Evolutionary conservation across 805 yeast species (phyloP).

Genomic region (Metschnikowia vanudenii): DNA sequence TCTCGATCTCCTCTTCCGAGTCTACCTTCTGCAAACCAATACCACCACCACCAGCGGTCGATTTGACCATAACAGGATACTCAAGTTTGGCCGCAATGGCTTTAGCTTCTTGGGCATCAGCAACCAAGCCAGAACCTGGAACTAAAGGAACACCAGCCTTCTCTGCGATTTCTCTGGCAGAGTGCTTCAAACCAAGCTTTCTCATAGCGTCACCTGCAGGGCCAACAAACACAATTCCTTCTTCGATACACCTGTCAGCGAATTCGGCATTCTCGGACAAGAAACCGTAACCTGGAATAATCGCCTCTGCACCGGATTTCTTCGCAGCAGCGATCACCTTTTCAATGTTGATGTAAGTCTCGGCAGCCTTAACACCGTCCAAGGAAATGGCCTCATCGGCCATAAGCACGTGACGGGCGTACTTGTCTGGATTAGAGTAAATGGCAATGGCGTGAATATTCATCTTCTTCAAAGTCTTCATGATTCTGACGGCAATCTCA

Average conservation of each 20-base stretch:
- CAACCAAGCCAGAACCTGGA: conserved; percentile 91
- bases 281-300: conserved; percentile 97
- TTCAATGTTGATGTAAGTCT: conserved; percentile 83
- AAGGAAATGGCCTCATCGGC: conserved; percentile 84
- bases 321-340: conserved; percentile 86
- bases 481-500: conserved; percentile 94
- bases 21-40: conserved; percentile 95
- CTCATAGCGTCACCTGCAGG: conserved; percentile 93
- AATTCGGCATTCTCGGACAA: conserved; percentile 95
- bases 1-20: conserved; percentile 71
- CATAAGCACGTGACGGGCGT: conserved; percentile 77
- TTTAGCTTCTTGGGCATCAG: conserved; percentile 69
- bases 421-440: conserved; percentile 86
- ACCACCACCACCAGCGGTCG: conserved; percentile 99
- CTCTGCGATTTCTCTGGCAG: conserved; percentile 92
- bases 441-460: conserved; percentile 81
- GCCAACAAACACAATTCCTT: conserved; percentile 92
- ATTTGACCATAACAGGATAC: conserved; percentile 93
- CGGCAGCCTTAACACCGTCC: conserved; percentile 82
- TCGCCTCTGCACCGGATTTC: conserved; percentile 84
- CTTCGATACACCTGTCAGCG: conserved; percentile 79
- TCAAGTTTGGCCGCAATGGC: conserved; percentile 69
- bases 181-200: conserved; percentile 88
- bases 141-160: conserved; percentile 93
- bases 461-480: conserved; percentile 79